phyloP scores from a whole-genome alignment of 805 yeast genomes.

The Yamadazyma insecticola region DNA sequence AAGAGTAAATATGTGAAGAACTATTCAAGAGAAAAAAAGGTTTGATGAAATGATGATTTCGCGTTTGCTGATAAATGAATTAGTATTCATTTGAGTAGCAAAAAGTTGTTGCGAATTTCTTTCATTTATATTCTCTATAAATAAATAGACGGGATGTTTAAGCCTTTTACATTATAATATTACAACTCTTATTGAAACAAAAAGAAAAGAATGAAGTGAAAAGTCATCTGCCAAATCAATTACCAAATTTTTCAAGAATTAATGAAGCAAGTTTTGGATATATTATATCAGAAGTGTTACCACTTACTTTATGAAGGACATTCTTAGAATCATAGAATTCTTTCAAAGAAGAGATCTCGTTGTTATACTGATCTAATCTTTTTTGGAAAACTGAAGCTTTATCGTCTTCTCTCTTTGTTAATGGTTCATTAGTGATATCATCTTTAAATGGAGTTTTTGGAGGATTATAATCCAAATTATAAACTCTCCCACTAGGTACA shows the following conservation, averaged over 20 bases:
- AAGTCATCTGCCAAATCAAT: background rate
- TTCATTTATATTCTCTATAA: no score
- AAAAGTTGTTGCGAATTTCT: no score
- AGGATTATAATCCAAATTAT: constrained; percentile 83
- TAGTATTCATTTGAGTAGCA: no score
- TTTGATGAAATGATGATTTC: no score
- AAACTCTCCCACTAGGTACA: constrained; percentile 77
- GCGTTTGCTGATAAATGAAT: no score
- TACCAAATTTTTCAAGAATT: constrained; percentile 2
- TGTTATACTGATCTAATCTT: constrained; percentile 60
- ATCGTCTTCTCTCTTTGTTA: constrained; percentile 79
- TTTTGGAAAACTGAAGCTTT: constrained; percentile 66
- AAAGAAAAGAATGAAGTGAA: no score
- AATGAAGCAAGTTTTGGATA: constrained; percentile 59
- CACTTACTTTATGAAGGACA: constrained; percentile 54
- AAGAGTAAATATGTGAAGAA: no score
- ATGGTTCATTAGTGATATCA: constrained; percentile 85
- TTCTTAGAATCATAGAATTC: constrained; percentile 47
- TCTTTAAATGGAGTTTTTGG: constrained; percentile 79
- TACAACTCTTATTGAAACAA: no score
- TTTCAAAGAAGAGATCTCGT: constrained; percentile 58
- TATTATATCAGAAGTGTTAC: constrained; percentile 80
- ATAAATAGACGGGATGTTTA: no score
- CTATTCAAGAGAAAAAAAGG: no score
- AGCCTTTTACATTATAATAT: no score